These are phyloP conservation scores for Wickerhamomyces alni DNA, from an alignment of 805 yeast species.

Conservation along the genomic window DNA sequence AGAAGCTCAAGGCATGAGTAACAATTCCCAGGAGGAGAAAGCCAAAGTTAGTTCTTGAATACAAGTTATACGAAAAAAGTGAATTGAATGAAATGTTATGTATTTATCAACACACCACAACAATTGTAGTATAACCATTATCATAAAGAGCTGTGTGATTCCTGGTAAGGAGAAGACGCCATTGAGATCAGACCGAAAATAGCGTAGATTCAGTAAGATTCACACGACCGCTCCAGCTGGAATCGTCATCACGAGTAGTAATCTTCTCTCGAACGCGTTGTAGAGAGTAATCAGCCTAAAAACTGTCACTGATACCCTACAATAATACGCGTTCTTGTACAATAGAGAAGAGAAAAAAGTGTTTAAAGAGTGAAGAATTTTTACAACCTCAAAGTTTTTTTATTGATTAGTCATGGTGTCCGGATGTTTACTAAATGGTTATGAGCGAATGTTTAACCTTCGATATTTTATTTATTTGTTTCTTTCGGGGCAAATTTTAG, in stretches of 20 bases:
- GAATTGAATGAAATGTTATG: too few relatives aligned
- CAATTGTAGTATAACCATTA: constrained; percentile 2
- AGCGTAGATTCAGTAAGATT: constrained; percentile 9
- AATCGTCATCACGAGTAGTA: constrained; percentile 10
- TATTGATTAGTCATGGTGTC: background rate
- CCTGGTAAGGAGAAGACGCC: constrained; percentile 33
- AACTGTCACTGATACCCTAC: constrained; percentile 23
- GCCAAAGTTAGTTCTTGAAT: background rate
- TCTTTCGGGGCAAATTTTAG: too few relatives aligned
- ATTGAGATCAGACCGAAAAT: constrained; percentile 13
- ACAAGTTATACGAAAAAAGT: too few relatives aligned
- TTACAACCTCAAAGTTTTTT: background rate
- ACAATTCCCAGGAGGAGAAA: background rate
- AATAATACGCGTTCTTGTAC: constrained; percentile 24
- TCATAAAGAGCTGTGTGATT: too few relatives aligned
- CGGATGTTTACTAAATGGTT: background rate
- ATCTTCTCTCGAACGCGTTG: constrained; percentile 23
- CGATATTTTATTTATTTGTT: too few relatives aligned
- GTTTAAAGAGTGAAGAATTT: too few relatives aligned
- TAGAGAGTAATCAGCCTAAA: constrained; percentile 23
- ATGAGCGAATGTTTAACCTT: background rate
- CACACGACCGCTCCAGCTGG: constrained; percentile 31
- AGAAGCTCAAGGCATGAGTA: background rate
- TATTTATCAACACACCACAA: too few relatives aligned
- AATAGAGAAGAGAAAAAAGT: constrained; percentile 12